These are phyloP conservation scores for Microdochium paspali DNA, from an alignment of 2,329 filamentous ascomycete species.

Conservation along the genomic window DNA sequence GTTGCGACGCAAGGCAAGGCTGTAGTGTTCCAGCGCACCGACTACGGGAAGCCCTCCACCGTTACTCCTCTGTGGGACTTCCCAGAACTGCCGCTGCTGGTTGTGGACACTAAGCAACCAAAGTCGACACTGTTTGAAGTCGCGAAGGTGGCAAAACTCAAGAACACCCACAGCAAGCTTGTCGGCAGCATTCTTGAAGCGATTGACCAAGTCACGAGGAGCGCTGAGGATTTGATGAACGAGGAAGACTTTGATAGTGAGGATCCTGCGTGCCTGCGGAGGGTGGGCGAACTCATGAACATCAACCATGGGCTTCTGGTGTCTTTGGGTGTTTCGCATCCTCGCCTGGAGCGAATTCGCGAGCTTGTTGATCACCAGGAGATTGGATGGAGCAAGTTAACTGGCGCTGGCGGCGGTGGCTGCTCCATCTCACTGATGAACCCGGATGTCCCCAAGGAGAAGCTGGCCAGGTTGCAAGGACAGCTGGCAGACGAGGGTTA, in stretches of 20 bases:
- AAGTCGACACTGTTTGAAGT: slow-evolving; percentile 84
- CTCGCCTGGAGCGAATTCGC: slow-evolving; percentile 80
- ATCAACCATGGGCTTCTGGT: slow-evolving; percentile 90
- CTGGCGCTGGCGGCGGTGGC: slow-evolving; percentile 88
- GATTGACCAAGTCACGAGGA: slow-evolving; percentile 63
- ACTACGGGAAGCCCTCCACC: slow-evolving; percentile 66
- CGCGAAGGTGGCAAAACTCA: slow-evolving; percentile 70
- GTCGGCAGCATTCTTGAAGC: slow-evolving; percentile 75
- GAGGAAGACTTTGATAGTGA: slow-evolving; percentile 59
- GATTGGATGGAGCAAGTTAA: slow-evolving; percentile 95
- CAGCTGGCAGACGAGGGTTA: slow-evolving; percentile 66
- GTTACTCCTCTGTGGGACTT: slow-evolving; percentile 78
- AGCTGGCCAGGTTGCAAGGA: slow-evolving; percentile 53
- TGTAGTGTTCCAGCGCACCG: slow-evolving; percentile 75
- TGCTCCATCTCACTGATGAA: slow-evolving; percentile 89
- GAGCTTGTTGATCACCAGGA: slow-evolving; percentile 83
- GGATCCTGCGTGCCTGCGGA: slow-evolving; percentile 53
- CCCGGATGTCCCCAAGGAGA: slow-evolving; percentile 47
- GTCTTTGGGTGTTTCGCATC: slow-evolving; percentile 90
- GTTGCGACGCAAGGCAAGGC: slow-evolving; percentile 90
- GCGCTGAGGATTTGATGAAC: slow-evolving; percentile 43
- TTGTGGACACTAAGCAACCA: slow-evolving; percentile 81
- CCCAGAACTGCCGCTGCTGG: slow-evolving; percentile 79
- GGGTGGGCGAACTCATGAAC: slow-evolving; percentile 78
- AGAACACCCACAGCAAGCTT: slow-evolving; percentile 62